Evolutionary conservation across 805 yeast species (phyloP).

Genomic region (Yamadazyma tumulicola): DNA sequence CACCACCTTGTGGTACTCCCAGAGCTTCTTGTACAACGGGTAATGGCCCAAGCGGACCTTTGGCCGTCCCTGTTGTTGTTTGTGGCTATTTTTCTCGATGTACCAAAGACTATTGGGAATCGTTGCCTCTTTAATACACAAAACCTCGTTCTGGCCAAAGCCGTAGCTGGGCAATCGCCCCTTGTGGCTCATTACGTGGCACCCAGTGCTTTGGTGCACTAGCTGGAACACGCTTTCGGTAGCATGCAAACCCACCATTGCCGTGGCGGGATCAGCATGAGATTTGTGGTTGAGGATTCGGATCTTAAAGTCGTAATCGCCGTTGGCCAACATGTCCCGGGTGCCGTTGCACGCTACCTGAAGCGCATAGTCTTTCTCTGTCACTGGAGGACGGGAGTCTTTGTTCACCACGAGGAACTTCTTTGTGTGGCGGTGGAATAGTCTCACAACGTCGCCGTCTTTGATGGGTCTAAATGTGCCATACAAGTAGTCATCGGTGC

Average conservation of each 20-base stretch:
- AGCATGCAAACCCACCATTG: conserved; percentile 43
- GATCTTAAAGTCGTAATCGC: conserved; percentile 67
- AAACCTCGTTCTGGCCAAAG: conserved; percentile 78
- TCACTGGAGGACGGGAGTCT: conserved; percentile 78
- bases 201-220: conserved; percentile 61
- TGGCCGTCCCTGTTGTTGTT: conserved; percentile 29
- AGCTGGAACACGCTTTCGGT: conserved; percentile 70
- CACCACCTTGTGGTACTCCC: conserved; percentile 58
- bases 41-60: conserved; percentile 19
- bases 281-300: conserved; percentile 38
- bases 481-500: conserved; percentile 38
- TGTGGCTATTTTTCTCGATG: conserved; percentile 64
- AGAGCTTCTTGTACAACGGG: conserved; percentile 48
- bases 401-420: conserved; percentile 61
- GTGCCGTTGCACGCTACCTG: conserved; percentile 78
- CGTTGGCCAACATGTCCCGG: conserved; percentile 58
- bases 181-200: conserved; percentile 72
- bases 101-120: conserved; percentile 68
- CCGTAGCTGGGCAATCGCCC: conserved; percentile 83
- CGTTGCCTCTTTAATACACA: conserved; percentile 76
- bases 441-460: conserved; percentile 55
- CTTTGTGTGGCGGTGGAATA: conserved; percentile 70
- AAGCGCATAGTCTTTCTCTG: conserved; percentile 85
- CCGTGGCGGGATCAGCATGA: conserved; percentile 27
- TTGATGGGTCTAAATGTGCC: conserved; percentile 33